Evolutionary conservation across 257 asterid genomes (phyloP), one percentile per base, ranked within the genome.

Genomic region (Nyctanthes arbortristis): DNA sequence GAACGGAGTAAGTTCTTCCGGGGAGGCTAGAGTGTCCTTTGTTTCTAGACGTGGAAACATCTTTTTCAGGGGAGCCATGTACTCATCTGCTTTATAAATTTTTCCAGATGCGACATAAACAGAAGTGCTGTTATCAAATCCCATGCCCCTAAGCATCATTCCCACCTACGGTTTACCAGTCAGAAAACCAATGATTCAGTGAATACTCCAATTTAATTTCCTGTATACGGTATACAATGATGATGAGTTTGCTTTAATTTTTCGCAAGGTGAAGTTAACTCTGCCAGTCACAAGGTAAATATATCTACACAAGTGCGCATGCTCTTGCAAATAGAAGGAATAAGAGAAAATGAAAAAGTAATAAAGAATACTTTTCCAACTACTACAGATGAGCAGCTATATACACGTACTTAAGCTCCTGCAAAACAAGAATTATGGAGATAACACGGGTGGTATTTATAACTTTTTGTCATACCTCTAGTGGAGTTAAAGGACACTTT

Each of bases 141-240:
- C 99, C 99, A 91, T 94, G 18, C 99, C 99, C 72, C 97, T 80
- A 34, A 94, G 96, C 92, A 94, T 91, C 96, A 94, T 88, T 49
- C 99, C 99, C 3, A 94, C 99, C 99, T 93, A 79, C 73, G 78
- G 22, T 73, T 70, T 47, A 54, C 3, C 34, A 65, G 22, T 60
- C 32, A 36, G 43, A n/a, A 24, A 61, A 61, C 29, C 5, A 56
- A 64, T 56, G 65, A 29, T 12, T 16, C n/a, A 32, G 20, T 5
- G 11, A 36, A 52, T 10, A 52, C 59, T 56, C n/a, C 8, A 32
- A 69, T 69, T 28, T 20, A 28, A n/a, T 5, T 10, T 11, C 14
- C 43, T 10, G 47, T 39, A n/a, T 39, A 39, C 16, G 1, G 13
- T 10, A 16, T n/a, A 20, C 0, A 0, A 2, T 22, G 28, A 12